Evolutionary conservation across 176 grass and related monocot genomes (phyloP), one percentile per base, ranked within the genome.

Genomic region (barley (Hordeum vulgare)): DNA sequence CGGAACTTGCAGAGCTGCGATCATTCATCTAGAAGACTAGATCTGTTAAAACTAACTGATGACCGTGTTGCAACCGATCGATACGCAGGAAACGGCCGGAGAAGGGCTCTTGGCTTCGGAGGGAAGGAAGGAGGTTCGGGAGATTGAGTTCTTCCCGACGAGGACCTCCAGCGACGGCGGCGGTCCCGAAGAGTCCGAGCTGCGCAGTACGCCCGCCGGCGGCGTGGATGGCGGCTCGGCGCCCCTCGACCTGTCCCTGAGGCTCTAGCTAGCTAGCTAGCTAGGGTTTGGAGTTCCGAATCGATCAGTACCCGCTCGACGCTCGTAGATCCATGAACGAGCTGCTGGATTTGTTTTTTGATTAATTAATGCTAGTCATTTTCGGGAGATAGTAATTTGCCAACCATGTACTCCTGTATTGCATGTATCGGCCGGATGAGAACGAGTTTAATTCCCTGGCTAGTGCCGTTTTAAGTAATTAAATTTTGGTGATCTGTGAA

Each of bases 71-170:
- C 8, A 15, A n/a, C 24, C 4, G 5, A 71, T 25, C 25, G 0
- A 36, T 17, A 17, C 17, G 61, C 61, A 59, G 78, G 24, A 78
- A 33, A 62, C 84, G 78, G 40, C 41, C 24, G 70, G 71, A n/a
- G 37, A 64, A 3, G 45, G 15, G 68, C 13, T 42, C 82, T 61
- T 66, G 79, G 18, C 12, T 1, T 21, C 34, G 56, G 83, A 89
- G 59, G 61, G 20, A 39, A 84, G 78, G 86, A 39, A 61, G 49
- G 26, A 71, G 33, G 51, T 92, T 37, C 77, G 86, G 71, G 93
- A 92, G 93, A 90, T 94, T 76, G 87, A 94, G 61, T 94, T 94
- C 90, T 90, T 94, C 83, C 93, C 93, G 13, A 40, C 63, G 53
- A 70, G 24, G 24, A 39, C 45, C 47, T 34, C 21, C 18, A 51